Percentiles rank a stretch among this genome's conserved stretches.
Conservation (phyloP, 306 rosid genomes). For the Crotalaria pallida region DNA sequence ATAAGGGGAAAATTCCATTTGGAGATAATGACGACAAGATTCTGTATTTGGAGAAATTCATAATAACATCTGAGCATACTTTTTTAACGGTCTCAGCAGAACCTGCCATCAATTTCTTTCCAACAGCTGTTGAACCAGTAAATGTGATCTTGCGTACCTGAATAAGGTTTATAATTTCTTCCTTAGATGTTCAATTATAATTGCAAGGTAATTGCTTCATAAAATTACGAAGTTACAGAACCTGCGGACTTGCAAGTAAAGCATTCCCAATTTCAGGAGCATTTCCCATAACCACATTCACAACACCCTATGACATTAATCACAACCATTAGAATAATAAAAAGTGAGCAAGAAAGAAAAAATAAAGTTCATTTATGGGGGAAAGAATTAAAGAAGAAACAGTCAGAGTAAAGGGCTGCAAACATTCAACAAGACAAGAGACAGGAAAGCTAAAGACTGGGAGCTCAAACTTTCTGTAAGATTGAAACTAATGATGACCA, state of each 20-base stretch:
- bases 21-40: slow-evolving; percentile 9
- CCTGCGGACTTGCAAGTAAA: slow-evolving; percentile 89
- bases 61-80: slow-evolving; percentile 39
- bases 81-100: slow-evolving; percentile 90
- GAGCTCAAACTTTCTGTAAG: not conserved
- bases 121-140: slow-evolving; percentile 96
- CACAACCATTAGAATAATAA: slow-evolving; percentile 29
- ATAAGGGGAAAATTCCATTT: not conserved
- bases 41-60: slow-evolving; percentile 14
- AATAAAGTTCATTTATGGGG: not conserved
- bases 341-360: not conserved
- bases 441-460: not conserved
- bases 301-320: slow-evolving; percentile 64
- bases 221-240: slow-evolving; percentile 25
- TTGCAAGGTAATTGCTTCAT: slow-evolving; percentile 7
- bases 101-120: slow-evolving; percentile 96
- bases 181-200: slow-evolving; percentile 16
- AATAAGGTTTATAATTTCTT: slow-evolving; percentile 21
- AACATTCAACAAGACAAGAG: slow-evolving; percentile 8
- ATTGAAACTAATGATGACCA: slow-evolving; percentile 2
- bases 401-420: not conserved
- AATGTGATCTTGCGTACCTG: slow-evolving; percentile 96
- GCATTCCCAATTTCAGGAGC: slow-evolving; percentile 86
- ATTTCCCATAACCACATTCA: slow-evolving; percentile 92
- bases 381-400: not conserved